These are phyloP conservation scores for Fusarium liriodendri DNA, from an alignment of 2,329 filamentous ascomycete genomes.

Conservation along the genomic window DNA sequence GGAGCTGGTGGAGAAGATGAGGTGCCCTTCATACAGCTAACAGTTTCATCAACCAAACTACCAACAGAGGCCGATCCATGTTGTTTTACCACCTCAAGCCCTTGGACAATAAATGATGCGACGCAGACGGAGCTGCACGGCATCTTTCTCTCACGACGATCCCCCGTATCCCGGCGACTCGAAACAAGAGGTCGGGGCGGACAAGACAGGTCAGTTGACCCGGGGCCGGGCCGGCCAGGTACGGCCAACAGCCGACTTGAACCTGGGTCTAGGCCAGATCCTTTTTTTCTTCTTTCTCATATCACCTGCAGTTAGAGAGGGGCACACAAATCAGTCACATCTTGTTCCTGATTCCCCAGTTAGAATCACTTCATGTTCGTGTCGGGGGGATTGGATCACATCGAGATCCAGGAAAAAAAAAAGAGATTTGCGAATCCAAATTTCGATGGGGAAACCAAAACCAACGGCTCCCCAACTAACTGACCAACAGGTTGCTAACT, in stretches of 20 bases:
- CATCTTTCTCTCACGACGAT: background rate
- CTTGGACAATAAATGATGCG: background rate
- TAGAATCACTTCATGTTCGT: background rate
- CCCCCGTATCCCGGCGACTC: background rate
- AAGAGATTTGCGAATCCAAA: background rate
- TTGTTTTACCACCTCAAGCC: background rate
- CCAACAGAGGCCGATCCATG: background rate
- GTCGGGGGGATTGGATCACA: conserved; percentile 1
- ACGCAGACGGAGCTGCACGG: background rate
- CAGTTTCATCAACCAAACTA: background rate
- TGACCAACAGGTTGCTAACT: conserved; percentile 4
- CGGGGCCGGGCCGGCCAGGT: conserved; percentile 33
- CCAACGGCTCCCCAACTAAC: conserved; percentile 3
- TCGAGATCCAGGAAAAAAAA: background rate
- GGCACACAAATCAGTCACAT: background rate
- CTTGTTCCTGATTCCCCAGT: background rate
- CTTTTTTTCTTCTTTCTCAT: conserved; percentile 1
- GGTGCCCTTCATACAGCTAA: background rate
- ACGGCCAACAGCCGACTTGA: conserved; percentile 2
- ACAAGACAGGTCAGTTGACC: background rate
- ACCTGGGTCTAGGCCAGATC: conserved; percentile 32
- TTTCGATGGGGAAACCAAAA: background rate
- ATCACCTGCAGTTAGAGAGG: conserved; percentile 9
- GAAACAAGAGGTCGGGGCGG: background rate
- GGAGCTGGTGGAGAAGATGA: background rate